Percentiles rank a stretch among this genome's conserved stretches.
Evolutionary conservation across 2,329 filamentous ascomycete genomes (phyloP).

Genomic region (Diaporthe vexans): DNA sequence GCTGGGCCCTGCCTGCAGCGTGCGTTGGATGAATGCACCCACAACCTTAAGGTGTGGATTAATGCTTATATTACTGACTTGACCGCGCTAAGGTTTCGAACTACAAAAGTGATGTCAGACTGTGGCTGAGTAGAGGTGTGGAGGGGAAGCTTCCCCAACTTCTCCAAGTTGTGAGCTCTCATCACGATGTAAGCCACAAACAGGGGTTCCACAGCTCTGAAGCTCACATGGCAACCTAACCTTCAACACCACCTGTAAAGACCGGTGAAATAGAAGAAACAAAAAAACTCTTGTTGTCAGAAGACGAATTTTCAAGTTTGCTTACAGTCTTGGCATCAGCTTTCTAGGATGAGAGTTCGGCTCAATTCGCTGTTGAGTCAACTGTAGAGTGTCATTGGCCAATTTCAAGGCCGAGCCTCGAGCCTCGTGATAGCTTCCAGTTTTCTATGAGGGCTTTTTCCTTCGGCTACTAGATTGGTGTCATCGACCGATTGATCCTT

Average conservation of each 20-base stretch:
- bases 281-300: constrained; percentile 6
- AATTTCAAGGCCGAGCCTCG: constrained; percentile 8
- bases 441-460: not conserved
- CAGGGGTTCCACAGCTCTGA: not conserved
- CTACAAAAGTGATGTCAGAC: constrained; percentile 5
- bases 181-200: constrained; percentile 4
- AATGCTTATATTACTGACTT: no score
- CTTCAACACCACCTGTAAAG: constrained; percentile 1
- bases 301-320: constrained; percentile 8
- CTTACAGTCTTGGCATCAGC: constrained; percentile 12
- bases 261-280: constrained; percentile 5
- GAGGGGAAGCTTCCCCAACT: constrained; percentile 6
- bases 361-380: not conserved
- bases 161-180: constrained; percentile 3
- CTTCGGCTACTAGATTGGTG: not conserved
- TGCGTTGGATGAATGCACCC: no score
- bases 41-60: no score
- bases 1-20: no score
- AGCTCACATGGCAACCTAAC: constrained; percentile 5
- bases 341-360: constrained; percentile 2
- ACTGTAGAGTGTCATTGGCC: constrained; percentile 7
- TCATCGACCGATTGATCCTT: constrained; percentile 11
- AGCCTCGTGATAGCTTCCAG: constrained; percentile 12
- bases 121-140: not conserved
- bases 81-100: no score